Evolutionary conservation across 345 rosid species (phyloP), one percentile per base, ranked within the genome.

Genomic region (Gossypium bickii): DNA sequence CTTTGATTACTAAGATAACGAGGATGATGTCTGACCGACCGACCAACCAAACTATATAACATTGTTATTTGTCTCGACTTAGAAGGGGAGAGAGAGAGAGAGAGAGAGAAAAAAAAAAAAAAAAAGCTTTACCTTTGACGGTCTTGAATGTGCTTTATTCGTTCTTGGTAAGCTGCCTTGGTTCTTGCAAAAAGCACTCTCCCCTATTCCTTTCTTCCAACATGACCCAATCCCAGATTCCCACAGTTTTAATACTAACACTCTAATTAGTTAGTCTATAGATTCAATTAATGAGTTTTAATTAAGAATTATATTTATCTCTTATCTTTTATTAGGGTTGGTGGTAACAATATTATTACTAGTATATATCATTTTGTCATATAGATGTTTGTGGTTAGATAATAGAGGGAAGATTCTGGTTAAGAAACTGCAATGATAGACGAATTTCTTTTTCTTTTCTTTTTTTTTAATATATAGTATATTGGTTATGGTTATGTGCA

Each of bases 151-250:
- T 80, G 84, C 92, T 86, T 89, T 89, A 85, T 86, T 86, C 89
- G 73, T 76, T 85, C 76, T 83, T 80, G 89, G 86, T 82, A 80
- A 82, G 80, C 85, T 77, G 84, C 87, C 80, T 89, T 81, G 92
- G 88, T 85, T 84, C 81, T 85, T 77, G 84, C 85, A 87, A 89
- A 89, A 89, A 83, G 80, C 78, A 62, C 78, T 20, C 51, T 61
- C 59, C 52, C 73, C 79, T 86, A 88, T 89, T 88, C 92, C 86
- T 89, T 89, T 83, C 94, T 83, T 87, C 83, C 87, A 79, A 76
- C 67, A 73, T 74, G 78, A 78, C 84, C 72, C 89, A 83, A 73
- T 82, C 85, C 62, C 20, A 57, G 62, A 57, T 57, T 57, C 62
- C 34, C 34, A 9, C 4, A 22, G 15, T 57, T 22, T 22, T 57